These are phyloP conservation scores for Epichloe gansuensis DNA, from an alignment of 2,329 filamentous ascomycete species.

Conservation along the genomic window DNA sequence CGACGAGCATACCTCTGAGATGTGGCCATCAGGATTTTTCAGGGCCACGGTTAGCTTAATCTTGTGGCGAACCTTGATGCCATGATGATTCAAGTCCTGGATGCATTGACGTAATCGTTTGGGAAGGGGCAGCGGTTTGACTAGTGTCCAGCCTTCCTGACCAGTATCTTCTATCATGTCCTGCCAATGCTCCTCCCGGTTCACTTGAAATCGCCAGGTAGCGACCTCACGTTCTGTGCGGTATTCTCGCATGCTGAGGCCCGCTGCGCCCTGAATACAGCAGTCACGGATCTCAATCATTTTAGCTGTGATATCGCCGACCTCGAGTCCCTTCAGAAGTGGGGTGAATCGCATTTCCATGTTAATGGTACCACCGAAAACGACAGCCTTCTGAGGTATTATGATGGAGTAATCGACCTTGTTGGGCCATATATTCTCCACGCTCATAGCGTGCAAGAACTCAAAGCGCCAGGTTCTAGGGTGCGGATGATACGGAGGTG, in stretches of 20 bases:
- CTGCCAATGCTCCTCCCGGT: constrained; percentile 51
- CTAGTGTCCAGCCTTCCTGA: constrained; percentile 53
- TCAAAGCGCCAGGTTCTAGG: constrained; percentile 62
- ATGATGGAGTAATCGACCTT: constrained; percentile 94
- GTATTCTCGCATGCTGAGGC: constrained; percentile 40
- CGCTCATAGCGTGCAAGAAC: constrained; percentile 78
- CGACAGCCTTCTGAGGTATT: constrained; percentile 85
- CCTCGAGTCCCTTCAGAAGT: constrained; percentile 73
- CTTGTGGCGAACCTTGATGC: constrained; percentile 88
- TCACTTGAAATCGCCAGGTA: constrained; percentile 43
- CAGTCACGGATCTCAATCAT: constrained; percentile 70
- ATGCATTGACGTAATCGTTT: constrained; percentile 72
- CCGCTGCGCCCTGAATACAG: constrained; percentile 34
- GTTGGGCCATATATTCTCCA: constrained; percentile 96
- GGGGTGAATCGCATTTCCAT: constrained; percentile 82
- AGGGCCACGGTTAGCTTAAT: constrained; percentile 83
- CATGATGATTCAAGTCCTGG: constrained; percentile 78
- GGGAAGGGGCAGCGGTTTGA: constrained; percentile 56
- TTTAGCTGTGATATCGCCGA: constrained; percentile 72
- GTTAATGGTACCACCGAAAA: constrained; percentile 78
- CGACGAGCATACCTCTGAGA: constrained; percentile 58
- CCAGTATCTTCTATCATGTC: constrained; percentile 57
- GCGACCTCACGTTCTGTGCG: constrained; percentile 54
- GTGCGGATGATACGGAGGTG: constrained; percentile 68
- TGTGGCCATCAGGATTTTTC: constrained; percentile 87